phyloP scores from a whole-genome alignment of 208 protist genomes.

The Leishmania mexicana region DNA sequence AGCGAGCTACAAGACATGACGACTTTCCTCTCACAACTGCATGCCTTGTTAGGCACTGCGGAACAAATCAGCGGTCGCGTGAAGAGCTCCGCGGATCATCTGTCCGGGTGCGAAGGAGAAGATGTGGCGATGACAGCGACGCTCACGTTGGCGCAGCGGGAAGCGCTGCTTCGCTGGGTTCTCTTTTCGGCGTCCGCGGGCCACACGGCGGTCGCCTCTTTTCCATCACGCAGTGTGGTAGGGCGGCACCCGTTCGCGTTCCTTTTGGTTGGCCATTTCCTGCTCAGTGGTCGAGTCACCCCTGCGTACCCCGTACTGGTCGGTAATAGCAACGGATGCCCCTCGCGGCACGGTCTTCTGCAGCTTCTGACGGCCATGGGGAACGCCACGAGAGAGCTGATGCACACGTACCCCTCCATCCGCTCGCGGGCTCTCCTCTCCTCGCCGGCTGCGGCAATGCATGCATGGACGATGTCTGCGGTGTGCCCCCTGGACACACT shows the following conservation, averaged over 20 bases:
- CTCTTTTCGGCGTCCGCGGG: slow-evolving; percentile 11
- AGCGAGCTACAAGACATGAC: not conserved
- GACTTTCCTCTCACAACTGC: slow-evolving; percentile 3
- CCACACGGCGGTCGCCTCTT: not conserved
- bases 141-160: slow-evolving; percentile 14
- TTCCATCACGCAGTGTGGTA: not conserved
- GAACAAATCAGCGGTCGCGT: not conserved
- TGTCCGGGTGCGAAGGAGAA: not conserved
- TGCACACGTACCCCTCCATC: slow-evolving; percentile 31
- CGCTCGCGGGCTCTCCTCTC: slow-evolving; percentile 5
- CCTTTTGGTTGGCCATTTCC: slow-evolving; percentile 18
- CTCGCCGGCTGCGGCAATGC: not conserved
- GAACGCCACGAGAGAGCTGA: slow-evolving; percentile 16
- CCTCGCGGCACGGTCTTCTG: not conserved
- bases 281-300: slow-evolving; percentile 18
- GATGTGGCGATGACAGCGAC: not conserved
- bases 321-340: not conserved
- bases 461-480: not conserved
- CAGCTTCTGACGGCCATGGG: slow-evolving; percentile 12
- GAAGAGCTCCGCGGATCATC: not conserved
- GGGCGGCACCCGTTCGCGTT: slow-evolving; percentile 25
- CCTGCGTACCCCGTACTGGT: slow-evolving; percentile 9
- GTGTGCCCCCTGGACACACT: slow-evolving; percentile 26
- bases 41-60: not conserved
- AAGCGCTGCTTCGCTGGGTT: slow-evolving; percentile 29